Evolutionary conservation across 768 basidiomycete species (phyloP).

Genomic region (Mycena filopes): DNA sequence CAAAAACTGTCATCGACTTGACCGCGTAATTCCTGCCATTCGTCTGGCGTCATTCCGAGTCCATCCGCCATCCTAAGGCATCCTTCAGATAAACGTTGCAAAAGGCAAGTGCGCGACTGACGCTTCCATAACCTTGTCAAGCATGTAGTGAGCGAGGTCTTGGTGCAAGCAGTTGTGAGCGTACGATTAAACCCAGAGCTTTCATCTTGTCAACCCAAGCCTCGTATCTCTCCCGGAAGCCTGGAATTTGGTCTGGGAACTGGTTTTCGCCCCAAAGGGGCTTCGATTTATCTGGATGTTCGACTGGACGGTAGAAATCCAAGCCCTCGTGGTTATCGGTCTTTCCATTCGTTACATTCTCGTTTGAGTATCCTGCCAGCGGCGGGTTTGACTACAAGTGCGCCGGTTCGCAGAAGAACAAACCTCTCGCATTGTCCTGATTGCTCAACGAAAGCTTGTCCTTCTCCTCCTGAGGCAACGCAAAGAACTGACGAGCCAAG

Average conservation of each 20-base stretch:
- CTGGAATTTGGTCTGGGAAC: constrained; percentile 70
- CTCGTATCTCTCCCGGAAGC: constrained; percentile 74
- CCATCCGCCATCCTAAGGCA: constrained; percentile 80
- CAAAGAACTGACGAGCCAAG: constrained; percentile 80
- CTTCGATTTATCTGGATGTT: constrained; percentile 73
- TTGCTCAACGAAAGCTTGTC: constrained; percentile 74
- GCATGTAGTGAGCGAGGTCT: background rate
- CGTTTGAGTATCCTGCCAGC: constrained; percentile 78
- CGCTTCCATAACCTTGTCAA: constrained; percentile 81
- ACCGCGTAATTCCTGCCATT: constrained; percentile 73
- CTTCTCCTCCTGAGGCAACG: constrained; percentile 79
- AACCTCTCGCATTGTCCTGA: constrained; percentile 84
- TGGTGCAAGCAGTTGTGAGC: background rate
- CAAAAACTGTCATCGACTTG: constrained; percentile 90
- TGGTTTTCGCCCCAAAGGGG: constrained; percentile 89
- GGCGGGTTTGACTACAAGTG: background rate
- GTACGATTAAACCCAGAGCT: constrained; percentile 69
- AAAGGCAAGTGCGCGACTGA: constrained; percentile 50
- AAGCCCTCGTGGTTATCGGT: constrained; percentile 88
- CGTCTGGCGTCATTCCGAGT: constrained; percentile 74
- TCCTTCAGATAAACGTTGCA: background rate
- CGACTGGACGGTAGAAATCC: constrained; percentile 83
- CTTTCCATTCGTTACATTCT: constrained; percentile 89
- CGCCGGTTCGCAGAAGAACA: background rate
- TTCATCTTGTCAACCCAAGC: constrained; percentile 90